These are phyloP conservation scores for Ensete ventricosum DNA, from an alignment of 176 grass and related monocot genomes.

Conservation along the genomic window DNA sequence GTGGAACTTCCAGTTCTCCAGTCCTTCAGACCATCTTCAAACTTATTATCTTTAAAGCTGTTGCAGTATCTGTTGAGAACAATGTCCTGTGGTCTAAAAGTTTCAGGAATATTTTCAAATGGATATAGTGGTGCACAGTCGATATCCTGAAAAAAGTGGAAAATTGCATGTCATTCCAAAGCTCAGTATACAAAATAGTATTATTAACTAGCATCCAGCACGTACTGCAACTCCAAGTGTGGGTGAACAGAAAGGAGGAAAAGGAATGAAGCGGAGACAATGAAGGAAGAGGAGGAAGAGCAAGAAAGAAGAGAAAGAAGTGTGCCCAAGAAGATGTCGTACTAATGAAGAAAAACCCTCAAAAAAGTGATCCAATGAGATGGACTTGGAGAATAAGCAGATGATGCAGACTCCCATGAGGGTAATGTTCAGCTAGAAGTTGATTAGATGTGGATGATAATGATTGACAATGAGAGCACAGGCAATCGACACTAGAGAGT, in stretches of 20 bases:
- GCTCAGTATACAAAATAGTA: neutral
- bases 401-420: neutral
- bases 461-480: neutral
- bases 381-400: neutral
- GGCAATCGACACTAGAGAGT: neutral
- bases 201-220: neutral
- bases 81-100: slow-evolving; percentile 49
- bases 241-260: too few species aligned
- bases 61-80: slow-evolving; percentile 39
- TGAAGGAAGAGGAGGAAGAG: too few species aligned
- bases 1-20: slow-evolving; percentile 32
- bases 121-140: slow-evolving; percentile 92
- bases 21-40: slow-evolving; percentile 48
- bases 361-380: neutral
- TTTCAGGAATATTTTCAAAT: slow-evolving; percentile 74
- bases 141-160: slow-evolving; percentile 65
- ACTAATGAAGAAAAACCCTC: too few species aligned
- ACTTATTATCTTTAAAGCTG: slow-evolving; percentile 45
- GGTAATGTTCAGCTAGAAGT: neutral
- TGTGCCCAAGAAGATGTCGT: too few species aligned
- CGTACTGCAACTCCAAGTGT: too few species aligned
- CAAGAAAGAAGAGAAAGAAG: too few species aligned
- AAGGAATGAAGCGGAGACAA: too few species aligned
- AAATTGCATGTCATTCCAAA: neutral
- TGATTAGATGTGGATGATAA: neutral